Percentiles rank a stretch among this genome's conserved stretches.
phyloP scores from a whole-genome alignment of 139 green algal genomes.

The Mesostigma viride region DNA sequence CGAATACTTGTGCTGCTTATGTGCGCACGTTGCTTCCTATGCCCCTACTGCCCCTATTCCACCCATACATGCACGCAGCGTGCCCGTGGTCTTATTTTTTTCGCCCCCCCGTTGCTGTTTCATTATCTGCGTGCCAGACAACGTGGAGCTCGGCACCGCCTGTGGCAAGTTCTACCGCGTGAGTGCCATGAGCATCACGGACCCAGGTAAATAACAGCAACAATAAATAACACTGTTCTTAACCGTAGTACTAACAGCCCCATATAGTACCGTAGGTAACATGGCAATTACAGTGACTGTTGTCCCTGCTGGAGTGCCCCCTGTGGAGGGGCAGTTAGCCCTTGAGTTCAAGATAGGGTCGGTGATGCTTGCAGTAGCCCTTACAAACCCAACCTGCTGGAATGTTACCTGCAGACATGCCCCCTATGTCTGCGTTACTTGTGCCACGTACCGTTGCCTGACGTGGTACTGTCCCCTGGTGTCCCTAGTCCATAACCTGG shows the following conservation, averaged over 20 bases:
- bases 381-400: neutral
- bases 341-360: neutral
- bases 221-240: neutral
- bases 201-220: conserved; percentile 89
- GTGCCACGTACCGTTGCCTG: too few relatives aligned
- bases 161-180: conserved; percentile 95
- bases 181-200: conserved; percentile 84
- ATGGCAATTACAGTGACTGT: neutral
- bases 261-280: neutral
- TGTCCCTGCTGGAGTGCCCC: conserved; percentile 1
- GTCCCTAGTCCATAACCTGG: too few relatives aligned
- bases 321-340: neutral
- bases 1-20: neutral
- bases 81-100: neutral
- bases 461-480: too few relatives aligned
- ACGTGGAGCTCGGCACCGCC: conserved; percentile 95
- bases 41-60: neutral
- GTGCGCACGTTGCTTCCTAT: neutral
- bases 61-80: neutral
- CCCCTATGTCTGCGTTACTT: too few relatives aligned
- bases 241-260: neutral
- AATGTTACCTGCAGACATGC: too few relatives aligned
- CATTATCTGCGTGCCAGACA: too few relatives aligned
- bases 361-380: neutral
- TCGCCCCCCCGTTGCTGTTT: neutral